Percentiles rank a stretch among this genome's conserved stretches.
Evolutionary conservation across 2,329 filamentous ascomycete species (phyloP).

Genomic region (Fonsecaea pugnacius): DNA sequence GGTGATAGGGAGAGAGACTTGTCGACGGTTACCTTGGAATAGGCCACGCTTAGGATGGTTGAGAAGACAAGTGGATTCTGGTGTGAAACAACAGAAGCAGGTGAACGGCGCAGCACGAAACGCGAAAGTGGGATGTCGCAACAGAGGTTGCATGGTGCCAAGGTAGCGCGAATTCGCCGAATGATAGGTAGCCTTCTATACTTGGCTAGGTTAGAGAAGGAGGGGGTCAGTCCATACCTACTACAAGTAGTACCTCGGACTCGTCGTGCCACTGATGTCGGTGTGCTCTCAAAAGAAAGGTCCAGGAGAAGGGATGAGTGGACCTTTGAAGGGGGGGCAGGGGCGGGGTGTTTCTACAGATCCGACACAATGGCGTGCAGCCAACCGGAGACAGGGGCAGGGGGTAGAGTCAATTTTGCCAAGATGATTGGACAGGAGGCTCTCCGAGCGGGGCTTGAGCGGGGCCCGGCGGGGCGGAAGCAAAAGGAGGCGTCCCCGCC

Average conservation of each 20-base stretch:
- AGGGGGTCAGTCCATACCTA: not conserved
- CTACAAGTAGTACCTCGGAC: not conserved
- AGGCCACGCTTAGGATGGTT: not conserved
- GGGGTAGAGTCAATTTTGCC: not conserved
- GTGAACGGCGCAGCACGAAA: constrained; percentile 1
- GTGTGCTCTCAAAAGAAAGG: not conserved
- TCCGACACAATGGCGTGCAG: constrained; percentile 23
- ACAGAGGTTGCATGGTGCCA: constrained; percentile 14
- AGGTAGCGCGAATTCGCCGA: constrained; percentile 21
- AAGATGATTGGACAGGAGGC: constrained; percentile 1
- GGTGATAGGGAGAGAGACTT: constrained; percentile 1
- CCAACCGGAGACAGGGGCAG: constrained; percentile 15
- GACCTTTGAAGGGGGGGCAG: not conserved
- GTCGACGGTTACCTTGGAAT: not conserved
- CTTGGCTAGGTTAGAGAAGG: not conserved
- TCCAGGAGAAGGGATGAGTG: constrained; percentile 9
- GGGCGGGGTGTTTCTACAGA: not conserved
- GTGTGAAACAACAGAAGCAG: constrained; percentile 16
- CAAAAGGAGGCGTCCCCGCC: constrained; percentile 13
- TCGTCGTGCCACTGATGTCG: not conserved
- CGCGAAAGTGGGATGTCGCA: constrained; percentile 19
- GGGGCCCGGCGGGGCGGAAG: not conserved
- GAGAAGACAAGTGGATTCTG: constrained; percentile 16
- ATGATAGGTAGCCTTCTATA: not conserved
- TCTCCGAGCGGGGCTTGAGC: not conserved